phyloP scores from a whole-genome alignment of 495 filamentous ascomycete species.

The Monascus purpureus region DNA sequence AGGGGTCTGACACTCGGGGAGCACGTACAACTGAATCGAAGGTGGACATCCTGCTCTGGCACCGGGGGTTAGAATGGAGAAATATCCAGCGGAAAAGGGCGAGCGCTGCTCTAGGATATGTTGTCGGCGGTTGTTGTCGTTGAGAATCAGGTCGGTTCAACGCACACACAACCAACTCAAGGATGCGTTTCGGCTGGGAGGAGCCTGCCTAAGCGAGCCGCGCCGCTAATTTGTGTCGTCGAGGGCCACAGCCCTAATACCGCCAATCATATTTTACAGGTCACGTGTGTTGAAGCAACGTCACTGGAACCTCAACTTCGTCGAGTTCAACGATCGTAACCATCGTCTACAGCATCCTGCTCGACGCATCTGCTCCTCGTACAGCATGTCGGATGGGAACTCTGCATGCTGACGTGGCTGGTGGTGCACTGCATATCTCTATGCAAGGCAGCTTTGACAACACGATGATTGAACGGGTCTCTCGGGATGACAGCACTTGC shows the following conservation, averaged over 20 bases:
- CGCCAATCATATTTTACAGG: constrained; percentile 9
- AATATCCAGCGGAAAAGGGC: constrained; percentile 23
- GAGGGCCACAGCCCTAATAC: constrained; percentile 32
- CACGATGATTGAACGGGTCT: too few species aligned
- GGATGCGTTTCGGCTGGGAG: constrained; percentile 25
- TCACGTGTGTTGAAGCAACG: too few species aligned
- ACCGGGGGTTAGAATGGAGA: constrained; percentile 21
- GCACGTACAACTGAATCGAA: constrained; percentile 92
- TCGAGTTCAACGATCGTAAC: too few species aligned
- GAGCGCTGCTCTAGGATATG: constrained; percentile 25
- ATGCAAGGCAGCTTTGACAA: too few species aligned
- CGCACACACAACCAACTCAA: constrained; percentile 33
- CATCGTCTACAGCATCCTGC: too few species aligned
- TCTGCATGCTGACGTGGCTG: too few species aligned
- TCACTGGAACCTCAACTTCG: too few species aligned
- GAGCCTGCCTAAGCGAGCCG: constrained; percentile 25
- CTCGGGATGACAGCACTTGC: too few species aligned
- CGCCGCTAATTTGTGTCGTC: constrained; percentile 14
- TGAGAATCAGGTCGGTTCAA: constrained; percentile 25
- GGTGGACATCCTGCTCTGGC: constrained; percentile 81
- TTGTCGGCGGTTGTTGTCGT: constrained; percentile 40
- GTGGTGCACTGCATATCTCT: too few species aligned
- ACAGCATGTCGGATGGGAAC: too few species aligned
- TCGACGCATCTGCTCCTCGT: too few species aligned
- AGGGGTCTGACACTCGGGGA: background rate